A percentile compares a stretch with the other conserved stretches of the same genome.
phyloP scores from a whole-genome alignment of 2,329 filamentous ascomycete species.

The Ceratocystis diversiconidia region DNA sequence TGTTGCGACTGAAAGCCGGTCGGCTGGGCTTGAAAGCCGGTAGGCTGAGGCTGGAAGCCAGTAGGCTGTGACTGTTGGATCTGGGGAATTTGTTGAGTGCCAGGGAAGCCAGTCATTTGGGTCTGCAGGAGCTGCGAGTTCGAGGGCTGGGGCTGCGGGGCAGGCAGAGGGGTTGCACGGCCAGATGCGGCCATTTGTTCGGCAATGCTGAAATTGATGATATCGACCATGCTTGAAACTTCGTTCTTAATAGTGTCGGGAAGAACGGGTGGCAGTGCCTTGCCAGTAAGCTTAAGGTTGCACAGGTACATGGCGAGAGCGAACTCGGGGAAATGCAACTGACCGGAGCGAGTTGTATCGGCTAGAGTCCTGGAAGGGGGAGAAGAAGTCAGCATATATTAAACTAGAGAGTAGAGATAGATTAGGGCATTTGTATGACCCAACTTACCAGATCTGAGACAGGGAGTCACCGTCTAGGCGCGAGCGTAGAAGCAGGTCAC shows the following conservation, averaged over 20 bases:
- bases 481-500: slow-evolving; percentile 76
- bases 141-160: slow-evolving; percentile 57
- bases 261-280: slow-evolving; percentile 56
- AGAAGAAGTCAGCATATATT: slow-evolving; percentile 8
- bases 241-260: slow-evolving; percentile 88
- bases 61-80: slow-evolving; percentile 17
- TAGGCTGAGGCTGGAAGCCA: slow-evolving; percentile 35
- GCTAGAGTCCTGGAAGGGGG: slow-evolving; percentile 57
- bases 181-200: slow-evolving; percentile 48
- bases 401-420: not conserved
- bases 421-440: not conserved
- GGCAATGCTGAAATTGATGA: slow-evolving; percentile 84
- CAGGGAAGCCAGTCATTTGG: slow-evolving; percentile 56
- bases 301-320: slow-evolving; percentile 97
- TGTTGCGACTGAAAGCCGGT: slow-evolving; percentile 49
- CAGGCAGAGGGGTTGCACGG: slow-evolving; percentile 35
- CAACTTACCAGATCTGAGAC: slow-evolving; percentile 73
- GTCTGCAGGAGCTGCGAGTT: slow-evolving; percentile 50
- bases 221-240: slow-evolving; percentile 98
- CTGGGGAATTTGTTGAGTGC: slow-evolving; percentile 29
- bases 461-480: slow-evolving; percentile 75
- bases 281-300: slow-evolving; percentile 81
- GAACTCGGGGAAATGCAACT: slow-evolving; percentile 94
- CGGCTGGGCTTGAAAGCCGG: slow-evolving; percentile 32
- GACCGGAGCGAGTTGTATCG: slow-evolving; percentile 90